These are phyloP conservation scores for Galerina sulciceps DNA, from an alignment of 768 basidiomycete species.

Conservation along the genomic window DNA sequence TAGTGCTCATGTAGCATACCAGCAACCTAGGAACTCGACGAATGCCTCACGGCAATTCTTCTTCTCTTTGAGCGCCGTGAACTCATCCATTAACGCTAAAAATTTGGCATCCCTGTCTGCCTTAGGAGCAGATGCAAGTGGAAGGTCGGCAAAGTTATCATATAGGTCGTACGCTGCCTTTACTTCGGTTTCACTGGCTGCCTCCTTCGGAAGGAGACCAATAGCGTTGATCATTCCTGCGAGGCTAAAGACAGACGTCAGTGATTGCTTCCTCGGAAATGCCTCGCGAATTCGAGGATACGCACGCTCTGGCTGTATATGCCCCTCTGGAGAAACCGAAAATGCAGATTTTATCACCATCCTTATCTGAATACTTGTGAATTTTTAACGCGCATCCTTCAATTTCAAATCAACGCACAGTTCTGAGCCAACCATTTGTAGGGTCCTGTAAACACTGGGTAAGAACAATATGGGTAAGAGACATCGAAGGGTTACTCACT, in stretches of 20 bases:
- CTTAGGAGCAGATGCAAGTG: background rate
- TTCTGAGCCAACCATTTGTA: slow-evolving; percentile 2
- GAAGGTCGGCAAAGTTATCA: background rate
- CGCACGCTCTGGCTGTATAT: slow-evolving; percentile 11
- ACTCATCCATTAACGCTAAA: background rate
- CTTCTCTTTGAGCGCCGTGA: background rate
- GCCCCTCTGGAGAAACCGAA: slow-evolving; percentile 14
- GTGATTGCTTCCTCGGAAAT: background rate
- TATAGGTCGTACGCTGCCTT: background rate
- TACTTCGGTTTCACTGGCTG: background rate
- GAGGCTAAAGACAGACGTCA: background rate
- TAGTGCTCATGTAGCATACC: background rate
- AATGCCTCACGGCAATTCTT: background rate
- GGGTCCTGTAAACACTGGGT: background rate
- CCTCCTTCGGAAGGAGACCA: slow-evolving; percentile 5
- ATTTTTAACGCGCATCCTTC: background rate
- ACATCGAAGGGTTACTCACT: background rate
- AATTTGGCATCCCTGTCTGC: background rate
- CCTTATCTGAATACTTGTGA: background rate
- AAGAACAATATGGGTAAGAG: background rate
- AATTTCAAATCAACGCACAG: background rate
- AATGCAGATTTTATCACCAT: slow-evolving; percentile 10
- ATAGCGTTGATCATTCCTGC: slow-evolving; percentile 7
- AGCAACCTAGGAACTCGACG: slow-evolving; percentile 1
- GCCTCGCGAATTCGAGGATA: background rate